A percentile compares a stretch with the other conserved stretches of the same genome.
Evolutionary conservation across 257 asterid genomes (phyloP).

Genomic region (Agastache rugosa): DNA sequence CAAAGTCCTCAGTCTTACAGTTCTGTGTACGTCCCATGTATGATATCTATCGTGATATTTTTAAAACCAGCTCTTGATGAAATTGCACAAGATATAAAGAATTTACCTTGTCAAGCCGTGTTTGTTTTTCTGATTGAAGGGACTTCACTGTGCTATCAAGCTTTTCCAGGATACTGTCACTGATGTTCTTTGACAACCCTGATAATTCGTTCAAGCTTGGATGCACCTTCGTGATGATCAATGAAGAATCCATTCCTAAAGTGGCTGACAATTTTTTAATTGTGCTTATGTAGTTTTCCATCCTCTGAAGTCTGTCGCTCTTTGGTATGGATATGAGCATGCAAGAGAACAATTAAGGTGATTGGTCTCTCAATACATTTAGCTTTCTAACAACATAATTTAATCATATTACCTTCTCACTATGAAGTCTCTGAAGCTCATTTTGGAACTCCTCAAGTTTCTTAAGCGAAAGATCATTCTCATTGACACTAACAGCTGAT

Average conservation of each 20-base stretch:
- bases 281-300: slow-evolving; percentile 72
- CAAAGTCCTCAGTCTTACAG: neutral
- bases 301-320: slow-evolving; percentile 89
- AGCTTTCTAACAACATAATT: neutral
- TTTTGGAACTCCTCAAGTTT: slow-evolving; percentile 85
- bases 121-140: slow-evolving; percentile 80
- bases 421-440: slow-evolving; percentile 89
- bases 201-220: slow-evolving; percentile 95
- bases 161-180: slow-evolving; percentile 73
- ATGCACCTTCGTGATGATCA: slow-evolving; percentile 92
- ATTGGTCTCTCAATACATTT: slow-evolving; percentile 17
- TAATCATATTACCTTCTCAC: slow-evolving; percentile 68
- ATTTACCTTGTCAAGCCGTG: slow-evolving; percentile 76
- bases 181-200: slow-evolving; percentile 89
- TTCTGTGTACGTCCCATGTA: neutral
- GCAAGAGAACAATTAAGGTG: slow-evolving; percentile 27
- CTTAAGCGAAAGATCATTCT: slow-evolving; percentile 81
- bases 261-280: slow-evolving; percentile 69
- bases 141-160: slow-evolving; percentile 77
- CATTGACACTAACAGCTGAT: slow-evolving; percentile 56
- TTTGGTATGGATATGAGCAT: slow-evolving; percentile 38
- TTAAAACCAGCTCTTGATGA: slow-evolving; percentile 22
- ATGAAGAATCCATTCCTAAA: slow-evolving; percentile 90
- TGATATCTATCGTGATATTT: slow-evolving; percentile 1
- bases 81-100: neutral